These are phyloP conservation scores for Moesziomyces globuligerus DNA, from an alignment of 1,284 basidiomycete species.

Conservation along the genomic window DNA sequence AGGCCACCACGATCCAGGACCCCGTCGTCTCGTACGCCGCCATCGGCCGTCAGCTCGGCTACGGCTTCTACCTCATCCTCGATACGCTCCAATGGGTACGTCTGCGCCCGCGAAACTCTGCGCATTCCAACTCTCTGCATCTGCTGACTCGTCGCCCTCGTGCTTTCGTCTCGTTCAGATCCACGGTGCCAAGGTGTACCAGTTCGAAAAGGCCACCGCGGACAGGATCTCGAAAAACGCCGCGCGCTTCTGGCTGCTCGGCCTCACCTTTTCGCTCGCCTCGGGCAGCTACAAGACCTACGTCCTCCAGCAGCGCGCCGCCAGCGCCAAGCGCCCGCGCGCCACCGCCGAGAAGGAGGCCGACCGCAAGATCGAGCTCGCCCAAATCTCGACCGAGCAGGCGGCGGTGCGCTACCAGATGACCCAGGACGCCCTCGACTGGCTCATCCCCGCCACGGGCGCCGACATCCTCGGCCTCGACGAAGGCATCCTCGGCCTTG, in stretches of 20 bases:
- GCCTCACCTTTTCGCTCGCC: conserved; percentile 68
- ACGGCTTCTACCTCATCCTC: conserved; percentile 82
- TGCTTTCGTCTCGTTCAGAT: conserved; percentile 64
- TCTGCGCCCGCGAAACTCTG: background rate
- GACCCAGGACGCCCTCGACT: conserved; percentile 80
- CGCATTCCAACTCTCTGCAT: background rate
- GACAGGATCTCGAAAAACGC: conserved; percentile 78
- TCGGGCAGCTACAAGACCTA: conserved; percentile 65
- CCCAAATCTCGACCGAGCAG: conserved; percentile 75
- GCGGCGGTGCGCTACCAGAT: conserved; percentile 78
- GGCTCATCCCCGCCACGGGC: conserved; percentile 88
- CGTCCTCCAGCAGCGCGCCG: conserved; percentile 58
- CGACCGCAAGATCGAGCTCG: conserved; percentile 75
- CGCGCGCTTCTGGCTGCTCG: conserved; percentile 89
- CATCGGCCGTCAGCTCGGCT: conserved; percentile 85
- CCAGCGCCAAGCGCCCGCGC: conserved; percentile 51
- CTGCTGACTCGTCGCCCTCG: conserved; percentile 67
- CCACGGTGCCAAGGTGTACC: conserved; percentile 65
- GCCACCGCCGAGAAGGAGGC: conserved; percentile 76
- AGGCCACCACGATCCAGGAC: conserved; percentile 75
- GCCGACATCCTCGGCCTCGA: conserved; percentile 82
- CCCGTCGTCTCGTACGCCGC: conserved; percentile 81
- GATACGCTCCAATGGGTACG: conserved; percentile 62
- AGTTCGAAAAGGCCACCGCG: conserved; percentile 73
- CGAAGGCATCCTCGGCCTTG: conserved; percentile 74